Evolutionary conservation across 2,329 filamentous ascomycete species (phyloP).

Genomic region (Penicillium sp.): DNA sequence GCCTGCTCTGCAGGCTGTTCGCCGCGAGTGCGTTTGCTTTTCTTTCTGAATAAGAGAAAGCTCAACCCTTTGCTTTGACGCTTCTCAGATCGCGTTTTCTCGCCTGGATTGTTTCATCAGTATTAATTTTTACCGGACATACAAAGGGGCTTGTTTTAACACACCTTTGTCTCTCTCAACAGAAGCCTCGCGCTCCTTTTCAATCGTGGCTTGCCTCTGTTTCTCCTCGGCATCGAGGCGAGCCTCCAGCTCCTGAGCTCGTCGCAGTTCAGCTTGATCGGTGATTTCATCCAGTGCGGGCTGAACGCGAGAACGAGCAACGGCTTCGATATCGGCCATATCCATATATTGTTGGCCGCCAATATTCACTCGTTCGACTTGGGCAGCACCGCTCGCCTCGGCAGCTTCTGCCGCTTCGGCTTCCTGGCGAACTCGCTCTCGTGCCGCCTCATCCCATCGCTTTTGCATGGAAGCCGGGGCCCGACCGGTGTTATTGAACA

Average conservation of each 20-base stretch:
- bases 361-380: constrained; percentile 65
- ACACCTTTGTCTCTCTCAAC: constrained; percentile 35
- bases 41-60: constrained; percentile 32
- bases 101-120: constrained; percentile 13
- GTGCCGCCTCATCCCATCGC: constrained; percentile 79
- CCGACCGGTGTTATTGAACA: constrained; percentile 76
- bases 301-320: constrained; percentile 76
- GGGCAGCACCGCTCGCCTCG: constrained; percentile 61
- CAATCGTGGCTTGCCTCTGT: constrained; percentile 59
- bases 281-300: constrained; percentile 85
- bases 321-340: constrained; percentile 74
- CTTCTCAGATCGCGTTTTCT: constrained; percentile 25
- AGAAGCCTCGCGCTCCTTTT: constrained; percentile 45
- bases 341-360: constrained; percentile 82
- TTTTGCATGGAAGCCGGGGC: constrained; percentile 69
- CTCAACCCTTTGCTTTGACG: constrained; percentile 26
- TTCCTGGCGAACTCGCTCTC: constrained; percentile 67
- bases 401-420: constrained; percentile 68
- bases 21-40: constrained; percentile 27
- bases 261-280: constrained; percentile 73
- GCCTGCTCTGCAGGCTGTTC: constrained; percentile 17
- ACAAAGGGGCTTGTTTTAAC: not conserved
- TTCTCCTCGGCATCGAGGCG: constrained; percentile 68
- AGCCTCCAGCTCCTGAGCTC: constrained; percentile 67
- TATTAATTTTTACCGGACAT: not conserved